Evolutionary conservation across 306 rosid genomes (phyloP), one percentile per base, ranked within the genome.

Genomic region (Leucaena leucocephala): DNA sequence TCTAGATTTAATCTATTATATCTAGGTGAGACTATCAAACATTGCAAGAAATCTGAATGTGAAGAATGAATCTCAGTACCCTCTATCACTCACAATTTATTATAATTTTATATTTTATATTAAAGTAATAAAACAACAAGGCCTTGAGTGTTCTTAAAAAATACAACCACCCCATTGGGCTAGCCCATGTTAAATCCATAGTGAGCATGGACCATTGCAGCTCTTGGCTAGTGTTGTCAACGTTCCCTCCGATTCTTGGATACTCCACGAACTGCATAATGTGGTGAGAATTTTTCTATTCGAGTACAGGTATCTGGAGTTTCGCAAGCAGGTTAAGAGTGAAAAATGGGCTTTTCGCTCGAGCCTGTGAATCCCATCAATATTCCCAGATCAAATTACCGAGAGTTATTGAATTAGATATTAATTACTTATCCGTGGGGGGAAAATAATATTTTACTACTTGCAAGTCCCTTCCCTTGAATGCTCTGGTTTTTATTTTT

Each of bases 211-310:
- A 8, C 66, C 66, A 17, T 61, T 13, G 16, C 39, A 61, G 6
- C 35, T 58, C 66, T 61, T 13, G 46, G 8, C 3, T 12, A 43
- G 13, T 43, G 46, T 43, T 8, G 13, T 7, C 46, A 42, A 11
- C 6, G 52, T 81, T 77, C 52, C 46, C 34, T 74, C 63, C 61
- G 9, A 3, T n/a, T 52, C 69, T 74, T 74, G 78, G 44, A 35
- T 39, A 22, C n/a, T 81, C 63, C 44, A n/a, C 46, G 12, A 44
- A 2, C 48, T 9, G 48, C 48, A 44, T 9, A 44, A 44, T 9
- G 14, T 44, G 9, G 2, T 2, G 48, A 0, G 8, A 11, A 11
- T 12, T 14, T 4, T 48, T 48, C 54, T 48, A 48, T 14, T 3
- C 14, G 17, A 48, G 54, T 48, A 14, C 1, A 12, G 54, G 1